phyloP scores from a whole-genome alignment of 2,329 filamentous ascomycete species.

The Dissoconium aciculare region DNA sequence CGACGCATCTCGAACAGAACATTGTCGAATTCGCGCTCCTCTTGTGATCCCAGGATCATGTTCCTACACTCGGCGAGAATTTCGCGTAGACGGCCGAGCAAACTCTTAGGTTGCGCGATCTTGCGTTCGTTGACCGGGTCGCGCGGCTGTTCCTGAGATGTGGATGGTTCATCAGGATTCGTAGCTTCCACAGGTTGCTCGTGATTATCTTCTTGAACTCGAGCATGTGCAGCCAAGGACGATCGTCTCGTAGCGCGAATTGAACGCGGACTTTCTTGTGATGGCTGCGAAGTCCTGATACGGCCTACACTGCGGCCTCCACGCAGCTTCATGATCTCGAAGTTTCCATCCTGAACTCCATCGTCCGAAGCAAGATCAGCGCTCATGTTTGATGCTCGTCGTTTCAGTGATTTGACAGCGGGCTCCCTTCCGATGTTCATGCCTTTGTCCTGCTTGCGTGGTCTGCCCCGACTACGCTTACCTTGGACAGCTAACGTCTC shows the following conservation, averaged over 20 bases:
- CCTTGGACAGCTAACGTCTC: slow-evolving; percentile 2
- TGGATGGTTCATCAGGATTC: background rate
- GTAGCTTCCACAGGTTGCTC: background rate
- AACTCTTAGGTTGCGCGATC: slow-evolving; percentile 31
- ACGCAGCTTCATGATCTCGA: slow-evolving; percentile 9
- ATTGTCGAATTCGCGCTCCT: slow-evolving; percentile 60
- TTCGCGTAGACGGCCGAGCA: slow-evolving; percentile 40
- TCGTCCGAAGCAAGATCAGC: background rate
- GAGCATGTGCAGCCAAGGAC: background rate
- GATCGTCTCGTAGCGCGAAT: background rate
- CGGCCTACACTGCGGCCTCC: slow-evolving; percentile 9
- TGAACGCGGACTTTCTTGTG: slow-evolving; percentile 5
- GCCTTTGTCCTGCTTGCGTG: slow-evolving; percentile 12
- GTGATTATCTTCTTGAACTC: background rate
- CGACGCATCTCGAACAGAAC: slow-evolving; percentile 64
- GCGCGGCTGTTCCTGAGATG: background rate
- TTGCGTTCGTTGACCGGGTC: slow-evolving; percentile 14
- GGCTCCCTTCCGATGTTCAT: slow-evolving; percentile 5
- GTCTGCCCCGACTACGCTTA: slow-evolving; percentile 18
- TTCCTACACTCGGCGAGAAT: slow-evolving; percentile 46
- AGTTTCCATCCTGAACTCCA: background rate
- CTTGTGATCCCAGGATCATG: slow-evolving; percentile 46
- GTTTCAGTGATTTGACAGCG: slow-evolving; percentile 12
- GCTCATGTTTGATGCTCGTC: slow-evolving; percentile 17
- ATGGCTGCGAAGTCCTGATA: slow-evolving; percentile 12